Conservation (phyloP, 148 eudicot species). For the Diospyros lotus region DNA sequence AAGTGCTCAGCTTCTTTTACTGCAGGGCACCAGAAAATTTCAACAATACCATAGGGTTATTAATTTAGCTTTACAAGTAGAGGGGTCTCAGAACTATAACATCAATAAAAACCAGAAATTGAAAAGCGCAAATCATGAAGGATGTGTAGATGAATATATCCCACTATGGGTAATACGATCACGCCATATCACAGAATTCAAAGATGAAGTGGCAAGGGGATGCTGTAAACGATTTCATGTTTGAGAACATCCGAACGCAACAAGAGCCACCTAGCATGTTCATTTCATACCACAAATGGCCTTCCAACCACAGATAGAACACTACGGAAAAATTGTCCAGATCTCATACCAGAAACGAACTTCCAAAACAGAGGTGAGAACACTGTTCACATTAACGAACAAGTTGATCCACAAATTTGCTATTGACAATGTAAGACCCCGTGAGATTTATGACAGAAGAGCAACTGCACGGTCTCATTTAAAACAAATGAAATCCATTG, state of each 20-base stretch:
- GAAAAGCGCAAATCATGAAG: background rate
- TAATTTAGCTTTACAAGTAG: background rate
- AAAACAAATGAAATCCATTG: background rate
- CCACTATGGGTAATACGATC: background rate
- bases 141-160: background rate
- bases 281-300: too few species aligned
- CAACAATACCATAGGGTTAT: background rate
- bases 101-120: background rate
- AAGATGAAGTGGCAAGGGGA: background rate
- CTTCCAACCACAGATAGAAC: too few species aligned
- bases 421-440: background rate
- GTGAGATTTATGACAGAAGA: background rate
- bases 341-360: background rate
- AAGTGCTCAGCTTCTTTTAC: constrained; percentile 89
- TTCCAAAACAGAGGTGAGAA: background rate
- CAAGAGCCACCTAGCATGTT: too few species aligned
- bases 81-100: background rate
- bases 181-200: background rate
- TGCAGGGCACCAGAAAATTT: constrained; percentile 22
- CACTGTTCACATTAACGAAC: background rate
- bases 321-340: too few species aligned
- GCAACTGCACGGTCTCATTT: background rate
- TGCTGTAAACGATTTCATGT: too few species aligned
- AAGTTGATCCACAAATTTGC: constrained; percentile 1
- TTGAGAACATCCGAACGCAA: too few species aligned